Evolutionary conservation across 257 asterid species (phyloP).

Genomic region (Solanum corneliomulleri): DNA sequence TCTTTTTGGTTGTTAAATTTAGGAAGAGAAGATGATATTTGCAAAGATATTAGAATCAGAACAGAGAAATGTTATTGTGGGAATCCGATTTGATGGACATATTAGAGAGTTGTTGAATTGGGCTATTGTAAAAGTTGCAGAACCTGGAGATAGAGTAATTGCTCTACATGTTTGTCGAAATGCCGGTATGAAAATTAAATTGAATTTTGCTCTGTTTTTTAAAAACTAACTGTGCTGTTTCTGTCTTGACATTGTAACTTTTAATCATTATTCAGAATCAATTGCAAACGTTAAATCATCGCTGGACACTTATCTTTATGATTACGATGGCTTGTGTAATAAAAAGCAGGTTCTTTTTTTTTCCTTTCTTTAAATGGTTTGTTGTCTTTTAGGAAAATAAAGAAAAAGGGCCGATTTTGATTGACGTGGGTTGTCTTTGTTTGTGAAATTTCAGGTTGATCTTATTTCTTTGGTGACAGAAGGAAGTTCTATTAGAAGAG

Average conservation of each 20-base stretch:
- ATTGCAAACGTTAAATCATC: slow-evolving; percentile 29
- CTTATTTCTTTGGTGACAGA: slow-evolving; percentile 39
- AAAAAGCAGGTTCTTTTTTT: slow-evolving; percentile 50
- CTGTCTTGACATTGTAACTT: not conserved
- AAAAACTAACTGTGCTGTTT: not conserved
- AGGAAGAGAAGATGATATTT: slow-evolving; percentile 31
- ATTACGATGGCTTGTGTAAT: slow-evolving; percentile 53
- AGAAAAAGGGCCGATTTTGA: not conserved
- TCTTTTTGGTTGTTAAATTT: not conserved
- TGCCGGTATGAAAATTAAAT: slow-evolving; percentile 33
- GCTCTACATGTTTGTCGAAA: slow-evolving; percentile 78
- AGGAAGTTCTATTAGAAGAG: slow-evolving; percentile 70
- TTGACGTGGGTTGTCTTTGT: not conserved
- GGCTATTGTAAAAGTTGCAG: slow-evolving; percentile 80
- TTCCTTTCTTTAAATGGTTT: not conserved
- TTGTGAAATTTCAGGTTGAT: slow-evolving; percentile 41
- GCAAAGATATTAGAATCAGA: slow-evolving; percentile 16
- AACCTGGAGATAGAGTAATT: slow-evolving; percentile 62
- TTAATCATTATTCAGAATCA: slow-evolving; percentile 30
- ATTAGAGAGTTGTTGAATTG: slow-evolving; percentile 69
- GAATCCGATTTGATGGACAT: slow-evolving; percentile 57
- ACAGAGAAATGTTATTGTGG: slow-evolving; percentile 65
- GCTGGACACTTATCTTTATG: slow-evolving; percentile 64
- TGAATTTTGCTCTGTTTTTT: not conserved
- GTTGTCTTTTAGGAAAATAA: not conserved